Evolutionary conservation across 441 rosid species (phyloP).

Genomic region (Dalechampia spathulata): DNA sequence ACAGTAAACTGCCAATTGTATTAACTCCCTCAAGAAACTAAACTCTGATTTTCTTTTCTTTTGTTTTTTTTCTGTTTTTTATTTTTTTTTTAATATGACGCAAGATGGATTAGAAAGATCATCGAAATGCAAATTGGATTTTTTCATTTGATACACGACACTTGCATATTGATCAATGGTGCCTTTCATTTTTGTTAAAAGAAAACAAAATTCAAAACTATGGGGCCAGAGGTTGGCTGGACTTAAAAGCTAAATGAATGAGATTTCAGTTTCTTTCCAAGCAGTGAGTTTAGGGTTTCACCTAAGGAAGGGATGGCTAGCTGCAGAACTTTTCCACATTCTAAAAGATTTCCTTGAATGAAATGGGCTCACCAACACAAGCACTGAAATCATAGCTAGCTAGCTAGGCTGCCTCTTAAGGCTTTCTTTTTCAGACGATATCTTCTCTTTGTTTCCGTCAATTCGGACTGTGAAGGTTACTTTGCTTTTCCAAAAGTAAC

Average conservation of each 20-base stretch:
- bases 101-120: not conserved
- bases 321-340: slow-evolving; percentile 1
- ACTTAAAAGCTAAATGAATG: slow-evolving; percentile 1
- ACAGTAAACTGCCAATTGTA: not conserved
- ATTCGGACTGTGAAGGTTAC: slow-evolving; percentile 1
- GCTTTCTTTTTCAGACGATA: not conserved
- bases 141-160: not conserved
- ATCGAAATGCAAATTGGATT: too few relatives aligned
- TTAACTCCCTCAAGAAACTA: too few relatives aligned
- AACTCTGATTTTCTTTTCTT: too few relatives aligned
- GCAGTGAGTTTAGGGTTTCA: slow-evolving; percentile 8
- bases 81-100: not conserved
- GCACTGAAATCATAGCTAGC: slow-evolving; percentile 24
- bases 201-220: too few relatives aligned
- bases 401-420: slow-evolving; percentile 10
- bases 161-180: not conserved
- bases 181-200: too few relatives aligned
- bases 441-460: slow-evolving; percentile 4
- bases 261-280: slow-evolving; percentile 11
- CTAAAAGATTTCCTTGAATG: not conserved
- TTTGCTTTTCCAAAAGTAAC: slow-evolving; percentile 3
- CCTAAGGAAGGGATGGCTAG: slow-evolving; percentile 6
- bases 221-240: slow-evolving; percentile 2
- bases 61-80: too few relatives aligned
- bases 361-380: not conserved